Evolutionary conservation across 2,329 filamentous ascomycete genomes (phyloP), one percentile per base, ranked within the genome.

Genomic region (Epichloe gansuensis): DNA sequence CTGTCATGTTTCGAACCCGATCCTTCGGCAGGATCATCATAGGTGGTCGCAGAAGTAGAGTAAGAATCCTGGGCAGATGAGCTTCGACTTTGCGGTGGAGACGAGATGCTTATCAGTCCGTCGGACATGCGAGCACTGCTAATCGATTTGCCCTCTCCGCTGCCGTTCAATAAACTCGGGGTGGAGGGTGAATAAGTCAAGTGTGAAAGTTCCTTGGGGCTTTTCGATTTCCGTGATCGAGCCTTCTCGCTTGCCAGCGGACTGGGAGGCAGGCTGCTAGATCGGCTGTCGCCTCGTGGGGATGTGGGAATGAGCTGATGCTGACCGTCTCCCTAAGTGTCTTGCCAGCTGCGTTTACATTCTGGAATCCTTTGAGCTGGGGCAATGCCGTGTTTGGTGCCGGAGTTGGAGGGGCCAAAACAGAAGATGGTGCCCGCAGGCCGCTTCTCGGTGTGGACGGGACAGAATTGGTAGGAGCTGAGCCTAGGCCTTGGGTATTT

Each of bases 21-120:
- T 21, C 69, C 69, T 34, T 91, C 87, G 25, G 78, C 79, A 27
- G 77, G 74, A 55, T 95, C 90, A 61, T 96, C 90, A 61, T 89
- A 89, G 1, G 87, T 91, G 0, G 89, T 95, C 17, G 85, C 87
- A 50, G 85, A 94, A 3, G 89, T 95, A 11, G 88, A 90, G 63
- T 94, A 94, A 1, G 90, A 96, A 54, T 88, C 90, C 65, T 95
- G 87, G 0, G 89, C 87, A 27, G 91, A 96, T 27, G 91, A 95
- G 64, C 85, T 94, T 57, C 90, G 80, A 66, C 91, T 97, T 59
- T 91, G 88, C 0, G 89, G 82, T 5, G 88, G 88, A 4, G 90
- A 95, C 3, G 85, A 81, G 17, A 89, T 74, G 64, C 84, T 90
- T 53, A 87, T 80, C 39, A 89, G 74, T 25, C 84, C 85, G 60